Percentiles rank a stretch among this genome's conserved stretches.
Evolutionary conservation across 2,329 filamentous ascomycete species (phyloP).

Genomic region (Colletotrichum agaves): DNA sequence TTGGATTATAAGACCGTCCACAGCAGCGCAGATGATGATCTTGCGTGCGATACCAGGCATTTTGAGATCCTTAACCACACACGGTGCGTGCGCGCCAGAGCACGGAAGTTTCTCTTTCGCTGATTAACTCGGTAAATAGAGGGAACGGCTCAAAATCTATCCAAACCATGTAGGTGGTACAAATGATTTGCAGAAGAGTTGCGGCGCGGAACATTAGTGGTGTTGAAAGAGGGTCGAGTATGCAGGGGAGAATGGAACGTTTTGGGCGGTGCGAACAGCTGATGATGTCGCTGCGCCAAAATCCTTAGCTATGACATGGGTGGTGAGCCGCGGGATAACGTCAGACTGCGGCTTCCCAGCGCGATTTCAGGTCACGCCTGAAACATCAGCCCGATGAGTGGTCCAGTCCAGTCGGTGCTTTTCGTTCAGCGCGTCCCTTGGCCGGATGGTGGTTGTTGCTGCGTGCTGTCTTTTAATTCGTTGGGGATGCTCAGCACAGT

Average conservation of each 20-base stretch:
- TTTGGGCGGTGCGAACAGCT: conserved; percentile 26
- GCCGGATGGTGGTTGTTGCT: neutral
- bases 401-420: neutral
- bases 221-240: conserved; percentile 4
- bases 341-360: conserved; percentile 23
- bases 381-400: conserved; percentile 23
- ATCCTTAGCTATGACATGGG: conserved; percentile 37
- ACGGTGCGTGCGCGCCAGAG: conserved; percentile 9
- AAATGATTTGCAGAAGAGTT: neutral
- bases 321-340: conserved; percentile 37
- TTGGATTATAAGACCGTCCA: conserved; percentile 86
- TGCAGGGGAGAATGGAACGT: conserved; percentile 15
- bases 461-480: conserved; percentile 11
- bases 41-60: conserved; percentile 87
- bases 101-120: neutral
- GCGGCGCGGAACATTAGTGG: conserved; percentile 5
- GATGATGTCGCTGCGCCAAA: conserved; percentile 30
- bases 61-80: conserved; percentile 18
- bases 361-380: conserved; percentile 26
- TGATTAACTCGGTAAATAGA: neutral
- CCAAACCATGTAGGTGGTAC: neutral
- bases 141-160: neutral
- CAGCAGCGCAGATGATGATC: conserved; percentile 80
- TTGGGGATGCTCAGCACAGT: neutral
- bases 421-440: neutral